These are phyloP conservation scores for Phaeomoniella chlamydospora DNA, from an alignment of 2,329 filamentous ascomycete genomes.

Conservation along the genomic window DNA sequence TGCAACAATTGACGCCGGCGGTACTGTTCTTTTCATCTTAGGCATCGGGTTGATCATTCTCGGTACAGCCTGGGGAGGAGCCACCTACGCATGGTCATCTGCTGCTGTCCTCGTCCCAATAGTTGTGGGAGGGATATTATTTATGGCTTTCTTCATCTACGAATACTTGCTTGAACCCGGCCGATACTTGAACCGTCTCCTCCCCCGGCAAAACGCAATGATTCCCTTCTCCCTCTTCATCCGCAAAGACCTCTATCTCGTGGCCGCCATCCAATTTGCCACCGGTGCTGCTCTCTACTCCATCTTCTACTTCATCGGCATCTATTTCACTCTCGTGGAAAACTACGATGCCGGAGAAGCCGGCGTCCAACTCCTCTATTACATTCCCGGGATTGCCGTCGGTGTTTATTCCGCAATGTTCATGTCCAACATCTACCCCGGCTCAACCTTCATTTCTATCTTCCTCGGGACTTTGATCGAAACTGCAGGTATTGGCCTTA, in stretches of 20 bases:
- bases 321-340: slow-evolving; percentile 53
- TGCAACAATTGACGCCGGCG: slow-evolving; percentile 40
- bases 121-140: slow-evolving; percentile 27
- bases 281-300: slow-evolving; percentile 39
- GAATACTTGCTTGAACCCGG: slow-evolving; percentile 41
- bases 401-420: slow-evolving; percentile 46
- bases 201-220: slow-evolving; percentile 46
- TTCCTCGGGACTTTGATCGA: slow-evolving; percentile 42
- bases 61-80: slow-evolving; percentile 42
- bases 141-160: slow-evolving; percentile 31
- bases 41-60: slow-evolving; percentile 41
- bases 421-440: slow-evolving; percentile 45
- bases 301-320: slow-evolving; percentile 53
- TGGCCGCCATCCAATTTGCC: slow-evolving; percentile 48
- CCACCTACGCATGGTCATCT: slow-evolving; percentile 35
- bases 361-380: slow-evolving; percentile 46
- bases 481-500: slow-evolving; percentile 41
- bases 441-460: slow-evolving; percentile 46
- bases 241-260: slow-evolving; percentile 42
- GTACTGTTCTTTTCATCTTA: slow-evolving; percentile 41
- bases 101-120: slow-evolving; percentile 34
- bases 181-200: slow-evolving; percentile 27
- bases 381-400: slow-evolving; percentile 45
- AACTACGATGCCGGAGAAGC: slow-evolving; percentile 35
- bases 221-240: slow-evolving; percentile 45